These are phyloP conservation scores for Debaryomyces fabryi DNA, from an alignment of 1,139 yeast species.

Conservation along the genomic window DNA sequence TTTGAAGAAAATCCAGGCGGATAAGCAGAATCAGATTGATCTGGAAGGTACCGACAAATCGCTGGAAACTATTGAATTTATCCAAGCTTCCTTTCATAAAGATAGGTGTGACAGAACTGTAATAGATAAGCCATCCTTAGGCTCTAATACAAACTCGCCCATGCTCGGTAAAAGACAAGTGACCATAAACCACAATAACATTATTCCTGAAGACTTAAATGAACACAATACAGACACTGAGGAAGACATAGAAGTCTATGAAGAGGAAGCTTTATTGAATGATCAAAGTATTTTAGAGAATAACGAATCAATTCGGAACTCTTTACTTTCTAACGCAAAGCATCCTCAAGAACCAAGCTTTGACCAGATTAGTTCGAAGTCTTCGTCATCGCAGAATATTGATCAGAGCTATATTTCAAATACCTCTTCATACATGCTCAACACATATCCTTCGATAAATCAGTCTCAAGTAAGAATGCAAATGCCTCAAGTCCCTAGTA, in stretches of 20 bases:
- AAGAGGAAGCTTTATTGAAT: conserved; percentile 3
- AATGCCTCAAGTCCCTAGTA: neutral
- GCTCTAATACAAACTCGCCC: conserved; percentile 5
- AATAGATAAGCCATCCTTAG: conserved; percentile 14
- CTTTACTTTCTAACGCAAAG: conserved; percentile 1
- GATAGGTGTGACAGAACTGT: conserved; percentile 42
- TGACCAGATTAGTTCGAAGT: conserved; percentile 7
- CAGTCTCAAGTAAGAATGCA: conserved; percentile 9
- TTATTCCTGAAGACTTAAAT: conserved; percentile 13
- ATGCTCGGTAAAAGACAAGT: neutral
- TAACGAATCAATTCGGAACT: conserved; percentile 11
- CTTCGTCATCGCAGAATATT: conserved; percentile 10
- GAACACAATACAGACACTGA: neutral
- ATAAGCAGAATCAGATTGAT: conserved; percentile 24
- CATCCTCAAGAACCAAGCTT: neutral
- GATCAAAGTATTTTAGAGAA: conserved; percentile 12
- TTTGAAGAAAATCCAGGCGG: conserved; percentile 27
- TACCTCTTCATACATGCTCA: conserved; percentile 6
- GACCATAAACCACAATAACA: neutral
- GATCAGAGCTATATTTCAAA: conserved; percentile 14
- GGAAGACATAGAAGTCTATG: conserved; percentile 12
- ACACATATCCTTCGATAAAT: conserved; percentile 2
- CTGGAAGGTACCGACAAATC: conserved; percentile 14
- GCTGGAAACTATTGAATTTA: conserved; percentile 20
- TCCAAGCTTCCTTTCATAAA: conserved; percentile 27